These are phyloP conservation scores for Eremochloa ophiuroides DNA, from an alignment of 176 grass and related monocot genomes.

Conservation along the genomic window DNA sequence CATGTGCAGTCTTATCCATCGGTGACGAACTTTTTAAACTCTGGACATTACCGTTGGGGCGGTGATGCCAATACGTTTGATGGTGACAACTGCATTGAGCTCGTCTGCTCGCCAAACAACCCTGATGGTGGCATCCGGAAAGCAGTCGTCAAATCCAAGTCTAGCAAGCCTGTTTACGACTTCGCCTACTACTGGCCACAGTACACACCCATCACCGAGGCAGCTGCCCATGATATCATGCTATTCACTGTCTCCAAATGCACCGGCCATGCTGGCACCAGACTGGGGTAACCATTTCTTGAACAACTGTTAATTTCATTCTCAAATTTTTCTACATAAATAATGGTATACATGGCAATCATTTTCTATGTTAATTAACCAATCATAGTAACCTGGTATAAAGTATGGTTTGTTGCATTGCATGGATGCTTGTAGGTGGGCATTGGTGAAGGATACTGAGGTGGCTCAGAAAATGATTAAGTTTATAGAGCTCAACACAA, in stretches of 20 bases:
- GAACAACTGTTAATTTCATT: neutral
- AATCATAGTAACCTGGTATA: too few species aligned
- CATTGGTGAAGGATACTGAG: constrained; percentile 55
- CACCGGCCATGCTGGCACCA: constrained; percentile 72
- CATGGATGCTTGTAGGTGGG: constrained; percentile 46
- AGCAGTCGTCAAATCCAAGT: constrained; percentile 40
- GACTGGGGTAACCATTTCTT: constrained; percentile 48
- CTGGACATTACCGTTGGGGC: constrained; percentile 52
- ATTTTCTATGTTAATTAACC: neutral
- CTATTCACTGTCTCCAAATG: constrained; percentile 88
- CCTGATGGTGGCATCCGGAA: constrained; percentile 53
- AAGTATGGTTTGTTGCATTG: neutral
- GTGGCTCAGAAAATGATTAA: constrained; percentile 58
- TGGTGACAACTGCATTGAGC: constrained; percentile 56
- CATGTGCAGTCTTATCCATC: constrained; percentile 49
- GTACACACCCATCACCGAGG: constrained; percentile 55
- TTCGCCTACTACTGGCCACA: constrained; percentile 92
- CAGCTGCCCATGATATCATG: constrained; percentile 59
- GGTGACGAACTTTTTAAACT: constrained; percentile 53
- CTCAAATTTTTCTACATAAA: neutral
- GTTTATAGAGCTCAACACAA: constrained; percentile 69
- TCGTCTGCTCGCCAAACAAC: constrained; percentile 77
- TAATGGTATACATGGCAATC: neutral
- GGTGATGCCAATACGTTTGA: constrained; percentile 50
- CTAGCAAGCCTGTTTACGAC: constrained; percentile 57